Conservation (phyloP, 768 basidiomycete genomes). For the Xerocomus spinulosus region DNA sequence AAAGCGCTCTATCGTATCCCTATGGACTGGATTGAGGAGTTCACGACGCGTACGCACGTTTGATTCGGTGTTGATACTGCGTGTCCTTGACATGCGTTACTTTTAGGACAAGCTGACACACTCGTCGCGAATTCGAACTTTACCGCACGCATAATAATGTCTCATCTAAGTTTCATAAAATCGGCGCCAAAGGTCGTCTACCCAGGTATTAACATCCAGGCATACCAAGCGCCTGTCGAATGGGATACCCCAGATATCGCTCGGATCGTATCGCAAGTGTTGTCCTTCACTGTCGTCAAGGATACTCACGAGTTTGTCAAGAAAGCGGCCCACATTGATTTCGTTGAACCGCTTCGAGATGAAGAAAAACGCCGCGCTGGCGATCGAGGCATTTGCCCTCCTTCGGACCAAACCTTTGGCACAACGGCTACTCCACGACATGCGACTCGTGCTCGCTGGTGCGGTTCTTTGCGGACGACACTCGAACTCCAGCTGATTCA, state of each 20-base stretch:
- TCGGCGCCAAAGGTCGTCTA: constrained; percentile 78
- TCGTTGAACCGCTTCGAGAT: constrained; percentile 93
- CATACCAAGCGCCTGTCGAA: constrained; percentile 52
- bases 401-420: constrained; percentile 34
- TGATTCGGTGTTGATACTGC: neutral
- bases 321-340: constrained; percentile 61
- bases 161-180: constrained; percentile 66
- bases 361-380: constrained; percentile 88
- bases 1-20: constrained; percentile 81
- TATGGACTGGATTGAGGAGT: constrained; percentile 87
- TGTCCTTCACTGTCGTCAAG: neutral
- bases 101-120: constrained; percentile 78
- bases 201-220: constrained; percentile 83
- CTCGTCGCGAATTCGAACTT: constrained; percentile 91
- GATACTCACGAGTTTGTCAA: constrained; percentile 35
- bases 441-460: constrained; percentile 82
- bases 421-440: constrained; percentile 23
- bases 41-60: constrained; percentile 73
- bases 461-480: constrained; percentile 7
- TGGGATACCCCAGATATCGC: constrained; percentile 46
- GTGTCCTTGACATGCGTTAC: neutral
- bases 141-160: constrained; percentile 74
- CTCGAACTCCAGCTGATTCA: constrained; percentile 1
- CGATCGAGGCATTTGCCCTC: constrained; percentile 70
- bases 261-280: constrained; percentile 53